Percentiles rank a stretch among this genome's conserved stretches.
Conservation (phyloP, 202 grass and related monocot species). For the Zizania palustris region DNA sequence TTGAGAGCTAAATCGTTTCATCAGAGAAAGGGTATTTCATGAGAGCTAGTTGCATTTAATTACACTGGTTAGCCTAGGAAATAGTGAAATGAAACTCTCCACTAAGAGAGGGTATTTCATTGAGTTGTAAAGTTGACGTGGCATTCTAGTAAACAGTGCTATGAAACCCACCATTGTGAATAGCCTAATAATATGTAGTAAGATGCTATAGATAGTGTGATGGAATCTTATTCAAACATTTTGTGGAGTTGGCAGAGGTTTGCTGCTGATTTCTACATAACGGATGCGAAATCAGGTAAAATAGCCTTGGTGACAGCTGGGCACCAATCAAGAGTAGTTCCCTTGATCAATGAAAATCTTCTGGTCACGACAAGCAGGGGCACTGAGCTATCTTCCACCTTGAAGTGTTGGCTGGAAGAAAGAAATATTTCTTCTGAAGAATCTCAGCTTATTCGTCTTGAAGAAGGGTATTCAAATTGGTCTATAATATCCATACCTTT, state of each 20-base stretch:
- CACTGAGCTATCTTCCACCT: slow-evolving; percentile 77
- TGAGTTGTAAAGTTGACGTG: too few species aligned
- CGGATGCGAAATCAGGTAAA: slow-evolving; percentile 81
- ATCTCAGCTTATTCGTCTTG: slow-evolving; percentile 63
- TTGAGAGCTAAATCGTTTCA: too few species aligned
- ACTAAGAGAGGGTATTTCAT: too few species aligned
- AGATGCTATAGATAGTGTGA: slow-evolving; percentile 19
- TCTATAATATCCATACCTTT: not conserved
- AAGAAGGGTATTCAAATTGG: slow-evolving; percentile 75
- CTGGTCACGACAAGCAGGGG: slow-evolving; percentile 69
- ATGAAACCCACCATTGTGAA: too few species aligned
- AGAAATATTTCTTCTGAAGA: slow-evolving; percentile 71
- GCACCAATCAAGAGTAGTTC: slow-evolving; percentile 66
- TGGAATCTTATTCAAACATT: slow-evolving; percentile 55
- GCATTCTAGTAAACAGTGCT: too few species aligned
- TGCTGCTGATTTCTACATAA: slow-evolving; percentile 97
- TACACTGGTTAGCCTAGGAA: too few species aligned
- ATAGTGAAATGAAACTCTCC: too few species aligned
- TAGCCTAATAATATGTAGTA: not conserved
- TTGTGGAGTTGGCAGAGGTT: slow-evolving; percentile 71
- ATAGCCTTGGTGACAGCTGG: slow-evolving; percentile 88
- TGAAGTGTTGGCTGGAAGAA: slow-evolving; percentile 89
- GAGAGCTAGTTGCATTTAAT: too few species aligned
- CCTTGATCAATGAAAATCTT: slow-evolving; percentile 73
- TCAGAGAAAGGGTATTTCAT: too few species aligned